Evolutionary conservation across 805 yeast species (phyloP).

Genomic region (Saccharomycopsis sp.): DNA sequence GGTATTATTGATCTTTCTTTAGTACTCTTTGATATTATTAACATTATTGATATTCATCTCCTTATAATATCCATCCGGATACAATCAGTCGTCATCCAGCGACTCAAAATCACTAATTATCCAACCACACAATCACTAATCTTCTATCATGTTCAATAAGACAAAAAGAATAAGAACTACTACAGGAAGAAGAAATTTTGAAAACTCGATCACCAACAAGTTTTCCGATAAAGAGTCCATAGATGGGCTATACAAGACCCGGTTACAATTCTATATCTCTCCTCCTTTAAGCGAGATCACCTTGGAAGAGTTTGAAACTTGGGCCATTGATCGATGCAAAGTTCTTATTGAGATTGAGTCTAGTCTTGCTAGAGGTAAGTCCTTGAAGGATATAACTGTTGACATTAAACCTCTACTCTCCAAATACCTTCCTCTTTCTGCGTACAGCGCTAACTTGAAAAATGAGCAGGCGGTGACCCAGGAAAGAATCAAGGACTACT

Average conservation of each 20-base stretch:
- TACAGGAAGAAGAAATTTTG: slow-evolving; percentile 64
- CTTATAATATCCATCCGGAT: too few species aligned
- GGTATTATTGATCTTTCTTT: not conserved
- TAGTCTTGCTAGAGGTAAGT: slow-evolving; percentile 56
- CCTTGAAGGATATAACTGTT: slow-evolving; percentile 56
- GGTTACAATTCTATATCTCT: slow-evolving; percentile 65
- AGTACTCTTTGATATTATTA: too few species aligned
- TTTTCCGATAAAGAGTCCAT: slow-evolving; percentile 27
- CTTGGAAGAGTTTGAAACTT: slow-evolving; percentile 83
- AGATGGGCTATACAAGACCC: slow-evolving; percentile 41
- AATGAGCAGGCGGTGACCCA: slow-evolving; percentile 34
- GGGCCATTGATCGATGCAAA: slow-evolving; percentile 91
- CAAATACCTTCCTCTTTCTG: slow-evolving; percentile 57
- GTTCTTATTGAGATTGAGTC: slow-evolving; percentile 81
- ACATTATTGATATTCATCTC: too few species aligned
- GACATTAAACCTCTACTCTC: slow-evolving; percentile 59
- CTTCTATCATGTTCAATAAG: slow-evolving; percentile 21
- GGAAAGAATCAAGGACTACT: slow-evolving; percentile 84
- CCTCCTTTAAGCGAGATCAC: slow-evolving; percentile 88
- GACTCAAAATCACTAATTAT: too few species aligned
- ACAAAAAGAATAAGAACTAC: slow-evolving; percentile 44
- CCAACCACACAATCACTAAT: too few species aligned
- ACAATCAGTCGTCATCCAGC: too few species aligned
- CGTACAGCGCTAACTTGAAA: slow-evolving; percentile 23
- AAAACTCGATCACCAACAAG: slow-evolving; percentile 30